These are phyloP conservation scores for Neospermospora avenae DNA, from an alignment of 2,329 filamentous ascomycete species.

Conservation along the genomic window DNA sequence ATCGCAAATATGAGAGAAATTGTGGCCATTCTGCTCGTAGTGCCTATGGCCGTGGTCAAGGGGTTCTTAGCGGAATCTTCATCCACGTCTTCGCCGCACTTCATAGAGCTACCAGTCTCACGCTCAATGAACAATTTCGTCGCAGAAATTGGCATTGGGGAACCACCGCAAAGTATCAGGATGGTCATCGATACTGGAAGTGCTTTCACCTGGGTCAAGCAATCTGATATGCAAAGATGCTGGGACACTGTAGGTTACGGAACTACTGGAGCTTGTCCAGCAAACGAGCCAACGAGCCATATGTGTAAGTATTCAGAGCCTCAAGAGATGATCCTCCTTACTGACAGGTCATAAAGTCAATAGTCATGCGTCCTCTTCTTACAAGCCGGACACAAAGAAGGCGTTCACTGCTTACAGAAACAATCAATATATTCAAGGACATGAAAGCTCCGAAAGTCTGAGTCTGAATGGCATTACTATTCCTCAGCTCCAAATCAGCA, in stretches of 20 bases:
- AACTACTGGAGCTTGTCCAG: not conserved
- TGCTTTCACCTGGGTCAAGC: conserved; percentile 56
- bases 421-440: conserved; percentile 36
- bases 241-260: conserved; percentile 35
- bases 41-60: no score
- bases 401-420: not conserved
- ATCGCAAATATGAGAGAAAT: no score
- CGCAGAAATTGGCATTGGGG: conserved; percentile 43
- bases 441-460: conserved; percentile 55
- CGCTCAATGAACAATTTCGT: not conserved
- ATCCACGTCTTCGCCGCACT: not conserved
- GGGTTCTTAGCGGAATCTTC: no score
- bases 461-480: conserved; percentile 45
- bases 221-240: conserved; percentile 36
- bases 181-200: conserved; percentile 60
- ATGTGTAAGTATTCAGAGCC: no score
- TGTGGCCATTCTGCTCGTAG: no score
- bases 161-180: conserved; percentile 51
- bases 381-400: not conserved
- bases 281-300: not conserved
- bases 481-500: conserved; percentile 51
- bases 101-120: not conserved
- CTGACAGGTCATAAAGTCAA: conserved; percentile 41
- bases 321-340: not conserved
- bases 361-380: conserved; percentile 40